phyloP scores from a whole-genome alignment of 208 protist genomes.

The Wallacemonas sp. region DNA sequence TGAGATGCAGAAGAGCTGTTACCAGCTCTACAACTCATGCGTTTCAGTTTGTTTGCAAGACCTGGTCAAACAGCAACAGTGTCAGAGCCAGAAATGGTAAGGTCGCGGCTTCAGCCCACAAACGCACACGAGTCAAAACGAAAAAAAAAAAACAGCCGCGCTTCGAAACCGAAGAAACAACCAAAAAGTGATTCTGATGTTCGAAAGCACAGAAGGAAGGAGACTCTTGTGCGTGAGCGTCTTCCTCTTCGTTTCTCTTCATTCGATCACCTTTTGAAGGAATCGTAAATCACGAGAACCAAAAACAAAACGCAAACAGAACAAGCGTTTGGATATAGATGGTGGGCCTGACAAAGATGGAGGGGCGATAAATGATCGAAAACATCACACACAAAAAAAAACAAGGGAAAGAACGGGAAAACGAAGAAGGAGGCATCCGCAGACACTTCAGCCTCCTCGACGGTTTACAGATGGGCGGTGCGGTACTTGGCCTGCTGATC shows the following conservation, averaged over 20 bases:
- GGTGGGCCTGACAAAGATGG: too few species aligned
- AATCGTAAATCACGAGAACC: neutral
- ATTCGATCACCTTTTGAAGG: too few species aligned
- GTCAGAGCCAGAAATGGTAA: too few species aligned
- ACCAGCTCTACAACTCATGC: too few species aligned
- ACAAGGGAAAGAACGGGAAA: neutral
- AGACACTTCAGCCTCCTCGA: too few species aligned
- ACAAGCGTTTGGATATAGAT: neutral
- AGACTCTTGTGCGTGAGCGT: too few species aligned
- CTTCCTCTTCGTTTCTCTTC: too few species aligned
- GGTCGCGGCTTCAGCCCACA: neutral
- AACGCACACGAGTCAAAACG: neutral
- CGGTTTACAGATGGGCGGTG: conserved; percentile 35
- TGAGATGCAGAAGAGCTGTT: too few species aligned
- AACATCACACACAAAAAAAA: conserved; percentile 1
- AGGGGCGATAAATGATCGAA: too few species aligned
- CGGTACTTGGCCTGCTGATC: conserved; percentile 45
- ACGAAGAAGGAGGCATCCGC: neutral
- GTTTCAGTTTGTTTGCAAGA: too few species aligned
- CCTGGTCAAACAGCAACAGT: too few species aligned
- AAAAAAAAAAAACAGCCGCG: conserved; percentile 30
- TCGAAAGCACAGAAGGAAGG: too few species aligned
- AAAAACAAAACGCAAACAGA: neutral
- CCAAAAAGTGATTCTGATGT: conserved; percentile 15
- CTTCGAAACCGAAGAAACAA: conserved; percentile 4